Conservation (phyloP, 768 basidiomycete genomes). For the Boletus vermiculosoides region DNA sequence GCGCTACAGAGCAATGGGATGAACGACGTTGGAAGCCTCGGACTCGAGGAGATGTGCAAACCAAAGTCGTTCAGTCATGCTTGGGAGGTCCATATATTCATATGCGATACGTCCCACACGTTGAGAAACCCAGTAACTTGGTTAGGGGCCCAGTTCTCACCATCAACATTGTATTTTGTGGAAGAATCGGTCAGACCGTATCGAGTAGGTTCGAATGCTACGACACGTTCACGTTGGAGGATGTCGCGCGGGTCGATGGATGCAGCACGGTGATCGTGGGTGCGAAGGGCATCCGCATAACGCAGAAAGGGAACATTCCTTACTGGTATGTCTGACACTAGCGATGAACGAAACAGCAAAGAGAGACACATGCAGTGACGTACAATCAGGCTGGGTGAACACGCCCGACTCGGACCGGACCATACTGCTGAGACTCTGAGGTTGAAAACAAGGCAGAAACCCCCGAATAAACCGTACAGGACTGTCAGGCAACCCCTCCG, state of each 20-base stretch:
- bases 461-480: too few relatives aligned
- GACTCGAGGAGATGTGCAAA: slow-evolving; percentile 84
- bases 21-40: slow-evolving; percentile 31
- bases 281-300: slow-evolving; percentile 87
- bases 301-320: slow-evolving; percentile 75
- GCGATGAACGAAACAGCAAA: too few relatives aligned
- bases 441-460: too few relatives aligned
- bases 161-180: too few relatives aligned
- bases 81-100: slow-evolving; percentile 89
- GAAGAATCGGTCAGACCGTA: too few relatives aligned
- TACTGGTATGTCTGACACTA: too few relatives aligned
- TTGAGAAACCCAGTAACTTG: slow-evolving; percentile 26
- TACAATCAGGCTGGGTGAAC: slow-evolving; percentile 73
- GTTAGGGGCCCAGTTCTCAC: too few relatives aligned
- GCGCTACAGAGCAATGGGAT: slow-evolving; percentile 31
- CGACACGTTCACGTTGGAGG: slow-evolving; percentile 78
- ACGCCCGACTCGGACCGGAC: too few relatives aligned
- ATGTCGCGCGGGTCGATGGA: slow-evolving; percentile 86
- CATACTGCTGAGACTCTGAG: too few relatives aligned
- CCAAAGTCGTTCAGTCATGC: slow-evolving; percentile 84
- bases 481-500: too few relatives aligned
- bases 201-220: slow-evolving; percentile 51
- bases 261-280: slow-evolving; percentile 81
- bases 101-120: slow-evolving; percentile 80
- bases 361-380: slow-evolving; percentile 23